phyloP scores from a whole-genome alignment of 139 green algal genomes.

The Chlorella sp. region DNA sequence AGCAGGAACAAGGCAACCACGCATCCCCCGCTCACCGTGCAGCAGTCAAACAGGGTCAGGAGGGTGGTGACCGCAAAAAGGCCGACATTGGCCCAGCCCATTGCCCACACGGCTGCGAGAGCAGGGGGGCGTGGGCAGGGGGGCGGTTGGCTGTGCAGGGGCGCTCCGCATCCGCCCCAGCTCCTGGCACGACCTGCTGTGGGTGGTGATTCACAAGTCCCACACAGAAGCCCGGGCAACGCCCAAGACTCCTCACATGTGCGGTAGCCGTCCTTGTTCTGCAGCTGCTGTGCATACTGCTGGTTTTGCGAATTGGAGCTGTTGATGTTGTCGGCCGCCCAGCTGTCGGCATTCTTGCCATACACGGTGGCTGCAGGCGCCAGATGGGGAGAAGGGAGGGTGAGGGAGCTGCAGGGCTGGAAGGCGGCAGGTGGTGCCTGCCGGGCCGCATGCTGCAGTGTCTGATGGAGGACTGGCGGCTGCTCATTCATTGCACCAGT shows the following conservation, averaged over 20 bases:
- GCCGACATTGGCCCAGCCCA: slow-evolving; percentile 17
- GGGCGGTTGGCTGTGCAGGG: no score
- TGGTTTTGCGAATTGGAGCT: neutral
- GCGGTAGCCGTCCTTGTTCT: slow-evolving; percentile 18
- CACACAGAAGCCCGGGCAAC: no score
- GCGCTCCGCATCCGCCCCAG: no score
- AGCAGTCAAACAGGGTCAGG: slow-evolving; percentile 1
- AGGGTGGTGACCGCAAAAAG: neutral
- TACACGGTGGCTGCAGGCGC: slow-evolving; percentile 3
- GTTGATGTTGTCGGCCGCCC: neutral
- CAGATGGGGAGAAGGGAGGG: neutral
- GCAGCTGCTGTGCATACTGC: neutral
- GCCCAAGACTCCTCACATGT: neutral
- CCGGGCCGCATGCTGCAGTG: no score
- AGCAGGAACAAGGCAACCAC: no score
- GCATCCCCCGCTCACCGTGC: no score
- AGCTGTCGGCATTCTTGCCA: slow-evolving; percentile 14
- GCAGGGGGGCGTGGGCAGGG: neutral
- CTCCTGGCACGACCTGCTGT: no score
- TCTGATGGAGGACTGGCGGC: no score
- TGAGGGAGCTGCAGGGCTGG: no score
- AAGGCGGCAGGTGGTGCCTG: no score
- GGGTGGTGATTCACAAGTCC: no score
- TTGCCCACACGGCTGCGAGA: slow-evolving; percentile 25
- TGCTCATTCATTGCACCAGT: no score